Conservation (phyloP, 1,139 yeast species). For the Ogataea hybrid region DNA sequence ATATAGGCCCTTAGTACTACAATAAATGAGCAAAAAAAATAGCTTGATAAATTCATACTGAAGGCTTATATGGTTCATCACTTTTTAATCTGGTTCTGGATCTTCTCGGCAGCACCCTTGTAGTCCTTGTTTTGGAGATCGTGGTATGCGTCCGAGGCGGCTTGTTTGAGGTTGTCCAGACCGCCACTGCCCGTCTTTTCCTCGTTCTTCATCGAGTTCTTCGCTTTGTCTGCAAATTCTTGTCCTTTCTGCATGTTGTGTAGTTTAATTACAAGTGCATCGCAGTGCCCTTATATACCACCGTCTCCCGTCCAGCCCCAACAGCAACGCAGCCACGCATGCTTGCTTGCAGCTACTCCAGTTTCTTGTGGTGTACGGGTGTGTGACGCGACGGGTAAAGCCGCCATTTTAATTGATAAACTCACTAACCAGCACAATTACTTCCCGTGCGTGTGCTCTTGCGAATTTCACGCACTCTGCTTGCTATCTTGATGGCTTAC, state of each 20-base stretch:
- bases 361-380: slow-evolving; percentile 5
- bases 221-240: slow-evolving; percentile 63
- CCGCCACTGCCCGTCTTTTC: slow-evolving; percentile 51
- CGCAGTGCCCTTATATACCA: too few species aligned
- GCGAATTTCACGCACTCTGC: not conserved
- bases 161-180: slow-evolving; percentile 65
- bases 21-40: not conserved
- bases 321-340: not conserved
- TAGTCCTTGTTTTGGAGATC: slow-evolving; percentile 49
- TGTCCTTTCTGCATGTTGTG: slow-evolving; percentile 43
- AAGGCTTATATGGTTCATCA: not conserved
- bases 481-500: not conserved
- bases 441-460: not conserved
- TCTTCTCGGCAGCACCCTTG: slow-evolving; percentile 19
- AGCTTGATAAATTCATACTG: not conserved
- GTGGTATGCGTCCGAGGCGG: slow-evolving; percentile 61
- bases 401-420: not conserved
- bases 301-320: too few species aligned
- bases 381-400: not conserved
- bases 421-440: not conserved
- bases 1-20: not conserved
- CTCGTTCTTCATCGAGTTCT: slow-evolving; percentile 55
- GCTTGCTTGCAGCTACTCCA: not conserved
- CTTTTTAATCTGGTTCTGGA: slow-evolving; percentile 13
- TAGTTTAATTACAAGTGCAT: not conserved